phyloP scores from a whole-genome alignment of 768 basidiomycete genomes.

The Suillus decipiens region DNA sequence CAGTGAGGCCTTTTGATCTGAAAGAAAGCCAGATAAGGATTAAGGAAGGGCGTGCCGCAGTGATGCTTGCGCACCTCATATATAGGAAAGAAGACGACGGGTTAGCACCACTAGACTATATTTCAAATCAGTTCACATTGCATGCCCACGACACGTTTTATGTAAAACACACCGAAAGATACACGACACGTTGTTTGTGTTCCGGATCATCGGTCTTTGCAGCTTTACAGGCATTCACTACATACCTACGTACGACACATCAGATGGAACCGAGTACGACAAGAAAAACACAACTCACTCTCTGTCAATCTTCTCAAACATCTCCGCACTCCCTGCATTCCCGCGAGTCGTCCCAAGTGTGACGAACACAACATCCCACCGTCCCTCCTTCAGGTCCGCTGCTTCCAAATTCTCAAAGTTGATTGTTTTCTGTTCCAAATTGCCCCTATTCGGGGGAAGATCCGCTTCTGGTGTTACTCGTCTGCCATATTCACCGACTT shows the following conservation, averaged over 20 bases:
- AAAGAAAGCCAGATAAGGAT: background rate
- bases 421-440: slow-evolving; percentile 66
- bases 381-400: slow-evolving; percentile 50
- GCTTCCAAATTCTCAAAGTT: slow-evolving; percentile 68
- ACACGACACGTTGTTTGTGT: slow-evolving; percentile 62
- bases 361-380: slow-evolving; percentile 78
- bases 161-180: slow-evolving; percentile 58
- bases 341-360: slow-evolving; percentile 70
- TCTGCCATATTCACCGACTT: slow-evolving; percentile 72
- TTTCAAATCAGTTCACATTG: background rate
- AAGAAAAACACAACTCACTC: slow-evolving; percentile 47
- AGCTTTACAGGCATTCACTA: slow-evolving; percentile 69
- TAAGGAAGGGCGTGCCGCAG: background rate
- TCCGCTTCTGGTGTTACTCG: slow-evolving; percentile 49
- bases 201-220: slow-evolving; percentile 51
- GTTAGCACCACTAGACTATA: slow-evolving; percentile 55
- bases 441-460: slow-evolving; percentile 43
- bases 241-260: slow-evolving; percentile 49
- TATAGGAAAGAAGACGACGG: slow-evolving; percentile 55
- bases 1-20: slow-evolving; percentile 78
- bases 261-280: background rate
- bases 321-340: slow-evolving; percentile 59
- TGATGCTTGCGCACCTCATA: slow-evolving; percentile 34
- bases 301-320: slow-evolving; percentile 77
- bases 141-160: background rate